Evolutionary conservation across 805 yeast genomes (phyloP), one percentile per base, ranked within the genome.

Genomic region (Tetrapisispora phaffii): DNA sequence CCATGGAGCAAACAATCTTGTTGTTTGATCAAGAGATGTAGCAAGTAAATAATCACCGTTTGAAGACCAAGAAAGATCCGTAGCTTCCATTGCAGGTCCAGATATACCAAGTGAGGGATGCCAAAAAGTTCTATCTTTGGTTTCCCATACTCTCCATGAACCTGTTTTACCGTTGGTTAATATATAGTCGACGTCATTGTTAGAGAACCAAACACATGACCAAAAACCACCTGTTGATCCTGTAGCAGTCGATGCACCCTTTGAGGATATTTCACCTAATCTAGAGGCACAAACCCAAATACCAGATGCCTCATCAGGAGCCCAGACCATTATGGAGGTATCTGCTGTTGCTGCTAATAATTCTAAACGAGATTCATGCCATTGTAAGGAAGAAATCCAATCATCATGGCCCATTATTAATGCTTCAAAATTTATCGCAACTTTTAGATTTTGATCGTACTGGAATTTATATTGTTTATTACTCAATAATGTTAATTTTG

Each of bases 161-260:
- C 99, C 99, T 0, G 97, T 87, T 55, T 82, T 85, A 49, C 97
- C 95, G 56, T 83, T 79, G 2, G 97, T 83, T 33, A 86, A 66
- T 19, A 90, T 77, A 50, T 72, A 74, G 49, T 77, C 67, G n/a
- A 53, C 51, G 0, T 54, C 67, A 1, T 57, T 57, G 1, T 57
- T 53, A 7, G 64, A 60, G 42, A 82, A 74, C 97, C 97, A 93
- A 22, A 81, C 56, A 38, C 80, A 73, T 2, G 74, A 65, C 82
- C 82, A 78, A 54, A 80, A 79, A 7, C 85, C 85, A 57, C 85
- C 85, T 6, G 82, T 79, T 0, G 98, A 83, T 7, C 99, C 99
- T 0, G 98, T 93, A 4, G 98, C 98, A 0, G 98, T 88, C 4
- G 95, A 84, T 0, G 99, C 96, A 56, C 99, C 99, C 65, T 93